Evolutionary conservation across 345 rosid species (phyloP).

Genomic region (Punica granatum): DNA sequence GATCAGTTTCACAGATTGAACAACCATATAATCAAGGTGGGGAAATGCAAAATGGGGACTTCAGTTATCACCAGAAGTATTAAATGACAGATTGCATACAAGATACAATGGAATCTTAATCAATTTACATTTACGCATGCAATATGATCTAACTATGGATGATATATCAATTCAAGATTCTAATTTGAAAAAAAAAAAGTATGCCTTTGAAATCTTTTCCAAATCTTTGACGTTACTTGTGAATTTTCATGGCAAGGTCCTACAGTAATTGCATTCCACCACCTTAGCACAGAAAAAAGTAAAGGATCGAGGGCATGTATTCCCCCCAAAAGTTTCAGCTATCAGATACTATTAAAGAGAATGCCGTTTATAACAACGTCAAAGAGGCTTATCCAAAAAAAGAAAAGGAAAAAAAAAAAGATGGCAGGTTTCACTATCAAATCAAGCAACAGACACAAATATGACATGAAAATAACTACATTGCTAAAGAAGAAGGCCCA

Average conservation of each 20-base stretch:
- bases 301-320: neutral
- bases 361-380: neutral
- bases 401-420: no score
- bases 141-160: neutral
- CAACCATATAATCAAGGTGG: neutral
- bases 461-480: slow-evolving; percentile 9
- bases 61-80: neutral
- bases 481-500: slow-evolving; percentile 31
- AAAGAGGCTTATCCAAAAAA: neutral
- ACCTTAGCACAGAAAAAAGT: neutral
- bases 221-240: neutral
- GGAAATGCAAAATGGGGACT: neutral
- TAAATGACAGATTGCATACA: neutral
- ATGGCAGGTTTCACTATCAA: neutral
- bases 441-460: neutral
- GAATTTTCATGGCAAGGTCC: neutral
- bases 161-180: neutral
- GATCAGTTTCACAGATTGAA: neutral
- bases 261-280: neutral
- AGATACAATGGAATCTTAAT: neutral
- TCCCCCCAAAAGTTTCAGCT: neutral
- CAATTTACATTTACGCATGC: neutral
- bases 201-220: neutral
- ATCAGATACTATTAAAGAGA: neutral
- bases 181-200: neutral